Percentiles rank a stretch among this genome's conserved stretches.
These are phyloP conservation scores for Geranium rotundifolium DNA, from an alignment of 345 rosid genomes.

Conservation along the genomic window DNA sequence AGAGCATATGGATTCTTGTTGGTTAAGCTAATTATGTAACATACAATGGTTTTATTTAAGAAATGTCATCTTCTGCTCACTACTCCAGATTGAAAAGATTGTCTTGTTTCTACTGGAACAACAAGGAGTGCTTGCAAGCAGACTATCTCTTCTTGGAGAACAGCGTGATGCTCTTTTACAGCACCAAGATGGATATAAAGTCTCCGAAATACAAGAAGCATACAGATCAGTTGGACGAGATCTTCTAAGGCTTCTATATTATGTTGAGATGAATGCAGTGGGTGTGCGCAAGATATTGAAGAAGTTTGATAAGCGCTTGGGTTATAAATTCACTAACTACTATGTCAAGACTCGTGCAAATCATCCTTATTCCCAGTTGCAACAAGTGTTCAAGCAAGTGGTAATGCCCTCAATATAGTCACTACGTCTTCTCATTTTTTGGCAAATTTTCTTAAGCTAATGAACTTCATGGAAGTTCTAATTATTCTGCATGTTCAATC, in stretches of 20 bases:
- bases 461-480: not conserved
- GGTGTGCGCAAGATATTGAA: constrained; percentile 94
- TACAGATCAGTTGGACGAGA: constrained; percentile 69
- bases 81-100: constrained; percentile 45
- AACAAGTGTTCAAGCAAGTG: constrained; percentile 98
- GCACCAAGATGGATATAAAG: constrained; percentile 47
- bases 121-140: constrained; percentile 45
- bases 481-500: too few species aligned
- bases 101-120: constrained; percentile 50
- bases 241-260: constrained; percentile 71
- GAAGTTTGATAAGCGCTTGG: constrained; percentile 95
- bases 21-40: not conserved
- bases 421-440: constrained; percentile 5
- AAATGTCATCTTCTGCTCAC: constrained; percentile 6
- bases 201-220: constrained; percentile 47
- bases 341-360: constrained; percentile 95
- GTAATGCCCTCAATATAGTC: constrained; percentile 25
- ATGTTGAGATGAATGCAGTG: constrained; percentile 83
- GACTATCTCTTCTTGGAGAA: constrained; percentile 35
- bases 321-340: constrained; percentile 83
- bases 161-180: constrained; percentile 43
- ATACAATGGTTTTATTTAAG: not conserved
- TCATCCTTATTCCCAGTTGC: constrained; percentile 98
- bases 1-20: not conserved
- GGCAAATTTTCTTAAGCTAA: not conserved